Conservation (phyloP, 306 rosid genomes). For the Biancaea sappan region DNA sequence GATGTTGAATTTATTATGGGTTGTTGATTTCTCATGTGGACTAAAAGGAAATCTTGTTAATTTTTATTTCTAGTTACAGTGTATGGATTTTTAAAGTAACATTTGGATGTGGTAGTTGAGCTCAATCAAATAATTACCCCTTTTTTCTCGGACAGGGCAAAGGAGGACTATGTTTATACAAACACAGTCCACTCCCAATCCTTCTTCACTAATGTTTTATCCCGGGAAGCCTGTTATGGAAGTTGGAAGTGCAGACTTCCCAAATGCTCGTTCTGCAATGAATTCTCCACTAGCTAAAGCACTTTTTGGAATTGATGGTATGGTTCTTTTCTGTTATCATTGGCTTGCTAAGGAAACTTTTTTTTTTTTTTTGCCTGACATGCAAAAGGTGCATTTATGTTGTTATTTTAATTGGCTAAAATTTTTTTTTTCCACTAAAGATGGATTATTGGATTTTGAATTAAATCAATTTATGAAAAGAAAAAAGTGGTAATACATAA, state of each 20-base stretch:
- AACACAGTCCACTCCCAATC: conserved; percentile 73
- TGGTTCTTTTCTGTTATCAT: neutral
- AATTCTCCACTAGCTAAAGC: conserved; percentile 87
- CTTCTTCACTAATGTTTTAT: conserved; percentile 68
- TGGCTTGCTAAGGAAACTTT: neutral
- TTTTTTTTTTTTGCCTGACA: neutral
- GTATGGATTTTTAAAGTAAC: too few species aligned
- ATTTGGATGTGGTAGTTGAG: neutral
- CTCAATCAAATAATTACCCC: neutral
- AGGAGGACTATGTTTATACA: conserved; percentile 69
- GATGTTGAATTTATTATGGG: neutral
- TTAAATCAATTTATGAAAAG: neutral
- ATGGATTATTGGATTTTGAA: neutral
- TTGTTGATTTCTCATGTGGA: neutral
- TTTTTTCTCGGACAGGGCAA: conserved; percentile 49
- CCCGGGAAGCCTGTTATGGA: conserved; percentile 85
- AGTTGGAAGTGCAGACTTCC: conserved; percentile 93
- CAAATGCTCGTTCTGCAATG: conserved; percentile 84
- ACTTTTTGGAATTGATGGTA: conserved; percentile 78
- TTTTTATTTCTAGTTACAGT: neutral
- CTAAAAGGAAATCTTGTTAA: neutral
- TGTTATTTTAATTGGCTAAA: neutral
- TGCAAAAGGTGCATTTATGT: neutral
- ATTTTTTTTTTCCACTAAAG: neutral
- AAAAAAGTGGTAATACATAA: neutral